Percentiles rank a stretch among this genome's conserved stretches.
phyloP scores from a whole-genome alignment of 805 yeast species.

The Geotrichum ghanense region DNA sequence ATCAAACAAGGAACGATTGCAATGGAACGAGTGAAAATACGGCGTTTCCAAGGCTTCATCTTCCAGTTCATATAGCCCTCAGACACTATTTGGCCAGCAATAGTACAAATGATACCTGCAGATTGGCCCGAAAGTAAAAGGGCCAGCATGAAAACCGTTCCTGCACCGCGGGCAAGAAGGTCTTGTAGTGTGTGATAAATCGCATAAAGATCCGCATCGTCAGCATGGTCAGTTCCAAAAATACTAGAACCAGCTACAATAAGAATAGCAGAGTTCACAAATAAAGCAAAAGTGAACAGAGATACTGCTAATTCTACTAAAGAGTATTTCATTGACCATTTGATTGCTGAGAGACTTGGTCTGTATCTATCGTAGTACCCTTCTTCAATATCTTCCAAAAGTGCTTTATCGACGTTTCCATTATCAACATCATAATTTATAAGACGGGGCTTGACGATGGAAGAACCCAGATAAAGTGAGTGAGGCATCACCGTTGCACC shows the following conservation, averaged over 20 bases:
- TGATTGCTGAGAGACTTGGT: constrained; percentile 66
- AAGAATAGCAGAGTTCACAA: constrained; percentile 56
- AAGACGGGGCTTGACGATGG: constrained; percentile 76
- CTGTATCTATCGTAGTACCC: constrained; percentile 36
- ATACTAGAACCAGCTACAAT: constrained; percentile 2
- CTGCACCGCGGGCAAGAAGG: constrained; percentile 64
- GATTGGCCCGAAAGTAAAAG: constrained; percentile 76
- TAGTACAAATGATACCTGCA: constrained; percentile 87
- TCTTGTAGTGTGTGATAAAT: constrained; percentile 53
- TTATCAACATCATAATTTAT: constrained; percentile 62
- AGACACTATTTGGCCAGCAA: constrained; percentile 85
- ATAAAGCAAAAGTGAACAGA: constrained; percentile 67
- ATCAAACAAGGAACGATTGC: constrained; percentile 73
- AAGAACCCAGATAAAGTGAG: constrained; percentile 76
- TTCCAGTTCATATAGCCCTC: constrained; percentile 87
- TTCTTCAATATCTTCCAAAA: constrained; percentile 24
- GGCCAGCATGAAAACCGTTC: constrained; percentile 77
- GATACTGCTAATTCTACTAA: constrained; percentile 61
- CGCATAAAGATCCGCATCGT: constrained; percentile 73
- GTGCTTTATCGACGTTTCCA: constrained; percentile 29
- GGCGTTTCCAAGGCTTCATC: constrained; percentile 65
- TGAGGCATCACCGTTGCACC: constrained; percentile 98
- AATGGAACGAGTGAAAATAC: constrained; percentile 65
- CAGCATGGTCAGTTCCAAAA: constrained; percentile 36
- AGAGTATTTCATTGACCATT: constrained; percentile 60